Conservation (phyloP, 176 grass and related monocot species). For the Secale cereale region DNA sequence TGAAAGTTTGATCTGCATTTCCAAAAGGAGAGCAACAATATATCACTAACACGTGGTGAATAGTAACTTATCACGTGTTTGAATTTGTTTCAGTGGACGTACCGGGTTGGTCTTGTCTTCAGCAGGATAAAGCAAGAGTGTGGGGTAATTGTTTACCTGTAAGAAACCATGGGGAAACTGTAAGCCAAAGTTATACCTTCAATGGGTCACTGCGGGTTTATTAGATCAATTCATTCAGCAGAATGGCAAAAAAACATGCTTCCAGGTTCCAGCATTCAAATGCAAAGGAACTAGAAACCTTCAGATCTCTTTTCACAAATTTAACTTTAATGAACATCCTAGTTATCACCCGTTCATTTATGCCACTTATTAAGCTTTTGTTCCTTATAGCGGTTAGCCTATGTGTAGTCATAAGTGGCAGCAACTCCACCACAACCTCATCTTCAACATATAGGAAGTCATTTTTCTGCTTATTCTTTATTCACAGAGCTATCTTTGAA, state of each 20-base stretch:
- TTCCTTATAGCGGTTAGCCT: background rate
- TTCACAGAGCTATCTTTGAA: background rate
- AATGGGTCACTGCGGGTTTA: background rate
- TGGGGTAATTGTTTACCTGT: slow-evolving; percentile 71
- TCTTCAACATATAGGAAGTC: background rate
- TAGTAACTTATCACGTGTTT: background rate
- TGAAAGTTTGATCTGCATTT: slow-evolving; percentile 59
- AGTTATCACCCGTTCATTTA: background rate
- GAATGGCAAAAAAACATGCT: background rate
- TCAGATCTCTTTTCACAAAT: background rate
- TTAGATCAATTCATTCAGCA: background rate
- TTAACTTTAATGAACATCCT: background rate
- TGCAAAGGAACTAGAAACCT: background rate
- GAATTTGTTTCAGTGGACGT: slow-evolving; percentile 8
- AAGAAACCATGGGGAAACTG: background rate
- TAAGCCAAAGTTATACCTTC: background rate
- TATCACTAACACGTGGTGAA: background rate
- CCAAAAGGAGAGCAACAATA: background rate
- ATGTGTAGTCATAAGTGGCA: background rate
- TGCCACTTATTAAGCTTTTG: background rate
- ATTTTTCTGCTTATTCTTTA: background rate
- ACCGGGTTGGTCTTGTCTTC: slow-evolving; percentile 67
- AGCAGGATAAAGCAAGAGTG: slow-evolving; percentile 50
- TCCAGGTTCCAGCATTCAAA: slow-evolving; percentile 7
- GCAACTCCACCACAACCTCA: background rate